phyloP scores from a whole-genome alignment of 2,329 filamentous ascomycete species.

The Gremmenia infestans region DNA sequence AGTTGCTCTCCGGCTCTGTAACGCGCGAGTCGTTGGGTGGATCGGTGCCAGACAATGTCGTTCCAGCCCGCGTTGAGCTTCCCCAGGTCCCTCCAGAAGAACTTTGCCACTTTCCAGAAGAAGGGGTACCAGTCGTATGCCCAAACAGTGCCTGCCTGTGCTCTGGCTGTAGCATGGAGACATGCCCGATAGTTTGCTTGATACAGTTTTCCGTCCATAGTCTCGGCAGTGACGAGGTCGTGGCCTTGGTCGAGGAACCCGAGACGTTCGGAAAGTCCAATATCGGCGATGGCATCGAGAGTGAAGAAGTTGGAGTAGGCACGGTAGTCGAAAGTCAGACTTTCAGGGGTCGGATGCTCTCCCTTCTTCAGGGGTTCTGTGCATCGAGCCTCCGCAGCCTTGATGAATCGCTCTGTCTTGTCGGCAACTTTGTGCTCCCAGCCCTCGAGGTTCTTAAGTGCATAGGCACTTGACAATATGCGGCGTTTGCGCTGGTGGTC shows the following conservation, averaged over 20 bases:
- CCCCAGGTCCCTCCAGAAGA: slow-evolving; percentile 39
- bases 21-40: slow-evolving; percentile 39
- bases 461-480: slow-evolving; percentile 46
- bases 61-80: slow-evolving; percentile 40
- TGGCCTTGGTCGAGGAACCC: slow-evolving; percentile 47
- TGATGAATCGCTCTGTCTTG: slow-evolving; percentile 42
- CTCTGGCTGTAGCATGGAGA: slow-evolving; percentile 45
- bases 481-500: slow-evolving; percentile 49
- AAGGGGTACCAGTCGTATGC: slow-evolving; percentile 46
- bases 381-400: slow-evolving; percentile 39
- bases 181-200: slow-evolving; percentile 44
- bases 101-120: slow-evolving; percentile 42
- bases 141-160: slow-evolving; percentile 47
- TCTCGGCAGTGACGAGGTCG: slow-evolving; percentile 39
- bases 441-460: slow-evolving; percentile 47
- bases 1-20: slow-evolving; percentile 49
- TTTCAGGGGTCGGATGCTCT: slow-evolving; percentile 28
- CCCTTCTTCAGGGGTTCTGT: slow-evolving; percentile 31
- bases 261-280: slow-evolving; percentile 47
- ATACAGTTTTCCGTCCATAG: slow-evolving; percentile 42
- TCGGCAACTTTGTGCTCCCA: slow-evolving; percentile 53
- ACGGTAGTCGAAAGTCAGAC: slow-evolving; percentile 46
- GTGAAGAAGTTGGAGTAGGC: slow-evolving; percentile 52
- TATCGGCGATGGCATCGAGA: slow-evolving; percentile 52
- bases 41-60: slow-evolving; percentile 43